Base-by-base conservation (phyloP, 208 protist genomes). In the Crithidia bombi region DNA sequence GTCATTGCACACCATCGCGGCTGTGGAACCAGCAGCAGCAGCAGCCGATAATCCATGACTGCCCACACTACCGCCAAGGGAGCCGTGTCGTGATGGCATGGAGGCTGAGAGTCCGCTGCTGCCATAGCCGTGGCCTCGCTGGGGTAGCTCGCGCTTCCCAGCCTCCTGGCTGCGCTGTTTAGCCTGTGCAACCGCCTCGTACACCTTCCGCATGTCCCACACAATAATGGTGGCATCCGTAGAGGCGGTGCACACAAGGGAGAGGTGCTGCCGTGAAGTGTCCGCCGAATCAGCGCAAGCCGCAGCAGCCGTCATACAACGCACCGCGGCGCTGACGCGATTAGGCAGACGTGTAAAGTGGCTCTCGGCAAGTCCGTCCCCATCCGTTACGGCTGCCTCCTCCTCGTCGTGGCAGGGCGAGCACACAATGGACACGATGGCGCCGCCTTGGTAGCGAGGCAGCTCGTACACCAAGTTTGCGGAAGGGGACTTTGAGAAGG, bases 151-250 rank as follows among this genome's bases (percentile, higher is more conserved):
- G 14, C 41, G 41, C 41, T 47, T 10, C 41, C 41, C 15, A 19
- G 7, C 17, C 5, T 49, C 21, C 43, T n/a, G 25, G 4, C 30
- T 28, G 15, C 33, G 15, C 56, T 61, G 55, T 46, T 77, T 44
- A 7, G 49, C 55, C 38, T 28, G 50, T 28, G 57, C 87, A 5
- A 96, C 46, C 10, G 82, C 66, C 54, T 87, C 71, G 69, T 94
- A 96, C 25, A 96, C 87, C 47, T 85, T 90, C 23, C 81, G 69
- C 14, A 92, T 44, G 62, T 94, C 89, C 89, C 91, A 96, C n/a
- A 96, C 73, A 5, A 91, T 82, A 19, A 96, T 63, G 61, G 82
- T 86, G 12, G 86, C 92, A 61, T 96, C 91, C 12, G 89, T 86
- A 3, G 91, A 93, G 0, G 91, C 91, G 23, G 82, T 90, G 63